These are phyloP conservation scores for Xylaria sp. DNA, from an alignment of 2,329 filamentous ascomycete genomes.

Conservation along the genomic window DNA sequence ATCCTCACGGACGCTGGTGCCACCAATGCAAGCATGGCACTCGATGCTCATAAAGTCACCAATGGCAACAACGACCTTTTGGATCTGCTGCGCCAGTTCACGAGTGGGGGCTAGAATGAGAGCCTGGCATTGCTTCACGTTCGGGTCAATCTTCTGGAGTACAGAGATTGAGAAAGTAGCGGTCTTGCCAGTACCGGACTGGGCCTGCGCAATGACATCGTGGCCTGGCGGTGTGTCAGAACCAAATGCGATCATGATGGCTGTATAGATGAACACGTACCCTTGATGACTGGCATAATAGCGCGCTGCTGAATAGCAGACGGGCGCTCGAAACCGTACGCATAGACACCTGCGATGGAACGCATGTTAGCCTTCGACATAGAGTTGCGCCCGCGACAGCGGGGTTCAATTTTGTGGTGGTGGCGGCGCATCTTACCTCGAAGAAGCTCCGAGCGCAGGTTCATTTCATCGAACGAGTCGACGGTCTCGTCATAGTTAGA, in stretches of 20 bases:
- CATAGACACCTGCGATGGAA: conserved; percentile 79
- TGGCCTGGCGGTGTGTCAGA: conserved; percentile 67
- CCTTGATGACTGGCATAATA: conserved; percentile 99
- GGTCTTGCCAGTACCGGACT: conserved; percentile 99
- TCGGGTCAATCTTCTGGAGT: conserved; percentile 97
- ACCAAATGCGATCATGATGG: conserved; percentile 22
- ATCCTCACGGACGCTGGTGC: conserved; percentile 97
- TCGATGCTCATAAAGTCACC: conserved; percentile 99
- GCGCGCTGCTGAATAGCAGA: conserved; percentile 99
- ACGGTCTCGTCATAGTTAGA: conserved; percentile 99
- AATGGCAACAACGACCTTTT: conserved; percentile 98
- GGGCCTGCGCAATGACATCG: conserved; percentile 99
- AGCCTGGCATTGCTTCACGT: conserved; percentile 96
- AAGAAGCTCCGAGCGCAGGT: conserved; percentile 95
- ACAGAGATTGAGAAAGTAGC: conserved; percentile 99
- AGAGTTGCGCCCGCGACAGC: conserved; percentile 27
- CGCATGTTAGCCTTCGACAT: conserved; percentile 29
- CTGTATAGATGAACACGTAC: conserved; percentile 61
- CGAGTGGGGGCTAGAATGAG: conserved; percentile 97
- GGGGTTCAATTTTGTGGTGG: conserved; percentile 36
- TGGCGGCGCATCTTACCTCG: conserved; percentile 65
- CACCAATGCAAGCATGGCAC: conserved; percentile 99
- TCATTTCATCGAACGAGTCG: conserved; percentile 99
- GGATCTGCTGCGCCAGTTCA: conserved; percentile 98
- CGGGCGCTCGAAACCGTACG: conserved; percentile 99